These are phyloP conservation scores for Moricandia moricandioides DNA, from an alignment of 345 rosid species.

Conservation along the genomic window DNA sequence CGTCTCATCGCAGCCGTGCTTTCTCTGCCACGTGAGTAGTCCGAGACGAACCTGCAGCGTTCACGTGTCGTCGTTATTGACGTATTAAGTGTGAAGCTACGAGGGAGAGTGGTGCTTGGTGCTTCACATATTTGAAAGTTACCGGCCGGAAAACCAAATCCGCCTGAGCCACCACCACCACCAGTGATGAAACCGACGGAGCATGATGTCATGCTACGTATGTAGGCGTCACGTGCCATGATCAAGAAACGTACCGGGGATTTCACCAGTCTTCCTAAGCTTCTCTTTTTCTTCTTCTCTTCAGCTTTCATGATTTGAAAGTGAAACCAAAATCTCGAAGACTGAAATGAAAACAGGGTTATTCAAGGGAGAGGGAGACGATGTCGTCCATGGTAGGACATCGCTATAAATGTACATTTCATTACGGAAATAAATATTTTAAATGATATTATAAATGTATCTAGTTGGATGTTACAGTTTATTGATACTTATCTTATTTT, in stretches of 20 bases:
- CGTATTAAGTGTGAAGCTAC: slow-evolving; percentile 49
- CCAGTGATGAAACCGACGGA: slow-evolving; percentile 46
- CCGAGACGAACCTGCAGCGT: slow-evolving; percentile 46
- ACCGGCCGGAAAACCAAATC: slow-evolving; percentile 47
- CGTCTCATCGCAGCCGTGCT: slow-evolving; percentile 19
- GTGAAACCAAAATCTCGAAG: not conserved
- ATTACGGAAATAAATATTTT: not conserved
- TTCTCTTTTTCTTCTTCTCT: slow-evolving; percentile 32
- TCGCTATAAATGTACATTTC: slow-evolving; percentile 16
- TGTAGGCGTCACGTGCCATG: slow-evolving; percentile 55
- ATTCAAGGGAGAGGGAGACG: not conserved
- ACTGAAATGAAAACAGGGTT: not conserved
- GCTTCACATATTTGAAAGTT: slow-evolving; percentile 34
- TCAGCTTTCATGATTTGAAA: slow-evolving; percentile 17
- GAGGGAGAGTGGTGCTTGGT: slow-evolving; percentile 40
- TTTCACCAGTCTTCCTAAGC: slow-evolving; percentile 33
- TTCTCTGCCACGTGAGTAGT: slow-evolving; percentile 23
- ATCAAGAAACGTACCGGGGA: slow-evolving; percentile 46
- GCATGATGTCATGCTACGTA: slow-evolving; percentile 55
- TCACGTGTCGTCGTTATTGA: slow-evolving; percentile 14
- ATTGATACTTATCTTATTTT: slow-evolving; percentile 13
- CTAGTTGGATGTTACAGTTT: slow-evolving; percentile 35
- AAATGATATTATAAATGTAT: slow-evolving; percentile 15
- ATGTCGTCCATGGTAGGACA: slow-evolving; percentile 14
- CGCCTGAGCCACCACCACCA: slow-evolving; percentile 28